Base-by-base conservation (phyloP, 164 flowering plant species). In the Buxus sempervirens region DNA sequence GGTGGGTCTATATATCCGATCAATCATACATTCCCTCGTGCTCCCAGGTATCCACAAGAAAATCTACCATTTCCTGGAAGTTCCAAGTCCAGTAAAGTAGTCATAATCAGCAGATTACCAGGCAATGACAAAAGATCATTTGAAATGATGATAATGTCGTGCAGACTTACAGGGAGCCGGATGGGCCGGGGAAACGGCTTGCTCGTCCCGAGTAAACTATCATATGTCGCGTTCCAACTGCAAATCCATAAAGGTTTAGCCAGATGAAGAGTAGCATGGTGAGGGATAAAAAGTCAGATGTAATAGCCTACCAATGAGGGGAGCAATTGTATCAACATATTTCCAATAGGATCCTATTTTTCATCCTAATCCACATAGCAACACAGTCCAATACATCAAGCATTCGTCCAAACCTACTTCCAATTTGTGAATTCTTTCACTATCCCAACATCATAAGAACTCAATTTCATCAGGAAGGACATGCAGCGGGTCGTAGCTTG, bases 1-100 rank as follows among this genome's bases (percentile, higher is more conserved):
- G 20, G 19, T 3, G 23, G n/a, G 22, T 42, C 3, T 9, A 26
- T 1, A 42, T 21, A 21, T 23, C 53, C 20, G 48, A 61, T 84
- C 75, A 93, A 71, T 90, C 96, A 67, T 89, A 90, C 85, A 93
- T 62, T 20, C 98, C 96, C 62, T 93, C 98, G 45, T 84, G 90
- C 78, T 93, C 96, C 98, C 98, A 90, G 12, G 81, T 68, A 41
- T 93, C 96, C 25, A 89, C 96, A 42, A 90, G 88, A 78, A 90
- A 90, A 49, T 88, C 91, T 24, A 89, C 82, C 96, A 90, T 93
- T 79, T 79, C 90, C 93, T 88, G 81, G 64, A 22, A 36, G 18
- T 65, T 18, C 7, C 7, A 62, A 56, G 48, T 1, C n/a, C 60
- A 66, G 63, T 24, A 38, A 70, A 28, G n/a, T 36, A 73, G 18